Evolutionary conservation across 2,329 filamentous ascomycete genomes (phyloP).

Genomic region (Graphilbum fragrans): DNA sequence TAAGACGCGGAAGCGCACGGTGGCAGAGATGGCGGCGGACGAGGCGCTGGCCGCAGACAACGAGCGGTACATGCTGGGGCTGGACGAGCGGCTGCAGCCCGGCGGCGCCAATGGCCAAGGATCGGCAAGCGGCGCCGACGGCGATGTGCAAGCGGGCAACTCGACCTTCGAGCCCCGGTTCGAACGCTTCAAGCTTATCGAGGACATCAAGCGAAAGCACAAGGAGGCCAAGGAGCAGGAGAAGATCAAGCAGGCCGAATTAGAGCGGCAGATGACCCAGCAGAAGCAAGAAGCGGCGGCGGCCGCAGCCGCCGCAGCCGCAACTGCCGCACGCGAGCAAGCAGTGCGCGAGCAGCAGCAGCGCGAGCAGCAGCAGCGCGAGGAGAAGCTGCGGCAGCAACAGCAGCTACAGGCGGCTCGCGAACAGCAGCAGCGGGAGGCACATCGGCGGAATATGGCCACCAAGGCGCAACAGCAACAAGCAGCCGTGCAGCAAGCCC

Average conservation of each 20-base stretch:
- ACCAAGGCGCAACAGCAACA: constrained; percentile 5
- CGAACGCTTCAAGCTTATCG: constrained; percentile 82
- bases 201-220: constrained; percentile 68
- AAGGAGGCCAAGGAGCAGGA: constrained; percentile 68
- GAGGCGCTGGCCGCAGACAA: constrained; percentile 82
- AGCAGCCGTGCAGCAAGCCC: constrained; percentile 4
- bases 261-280: constrained; percentile 38
- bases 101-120: constrained; percentile 44
- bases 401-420: constrained; percentile 21
- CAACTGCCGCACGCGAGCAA: no score
- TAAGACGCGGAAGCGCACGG: constrained; percentile 83
- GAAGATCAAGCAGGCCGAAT: constrained; percentile 53
- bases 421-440: constrained; percentile 23
- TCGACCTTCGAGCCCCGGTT: constrained; percentile 77
- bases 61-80: constrained; percentile 83
- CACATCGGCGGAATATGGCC: constrained; percentile 18
- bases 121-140: constrained; percentile 48
- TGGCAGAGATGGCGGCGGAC: constrained; percentile 89
- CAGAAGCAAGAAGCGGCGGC: constrained; percentile 33
- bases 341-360: constrained; percentile 13
- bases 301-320: constrained; percentile 6
- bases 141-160: constrained; percentile 58
- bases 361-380: constrained; percentile 8
- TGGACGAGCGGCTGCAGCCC: constrained; percentile 70
- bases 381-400: constrained; percentile 13